Evolutionary conservation across 1,284 basidiomycete genomes (phyloP), one percentile per base, ranked within the genome.

Genomic region (Neonothopanus nambi): DNA sequence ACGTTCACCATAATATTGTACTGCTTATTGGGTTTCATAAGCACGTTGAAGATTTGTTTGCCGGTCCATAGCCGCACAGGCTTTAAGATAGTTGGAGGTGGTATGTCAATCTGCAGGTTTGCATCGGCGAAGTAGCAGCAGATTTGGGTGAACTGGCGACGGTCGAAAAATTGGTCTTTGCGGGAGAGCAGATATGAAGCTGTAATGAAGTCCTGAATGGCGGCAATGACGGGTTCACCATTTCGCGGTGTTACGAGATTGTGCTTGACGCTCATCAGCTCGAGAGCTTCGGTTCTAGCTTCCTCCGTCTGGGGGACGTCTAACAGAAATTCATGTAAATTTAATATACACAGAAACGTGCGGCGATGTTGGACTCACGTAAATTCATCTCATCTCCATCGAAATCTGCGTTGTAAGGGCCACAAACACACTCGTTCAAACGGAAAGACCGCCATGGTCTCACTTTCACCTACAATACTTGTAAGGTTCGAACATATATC

Each of bases 311-410:
- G 97, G 0, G 97, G 97, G 1, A 99, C 93, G 71, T 99, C 93
- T 95, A 63, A 17, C n/a, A n/a, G n/a, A n/a, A n/a, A 9, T 18
- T 47, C 43, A 21, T 57, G 49, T 15, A 40, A 11, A 42, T 8
- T 43, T 43, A 20, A 1, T 8, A 37, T 13, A 33, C 30, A 9
- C 30, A 12, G 6, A 8, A 38, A 17, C 17, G 46, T 12, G 49
- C 47, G 13, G 9, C 12, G 11, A 33, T 37, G 28, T 3, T 33
- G 3, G 30, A 77, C 91, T 61, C 64, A 94, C 93, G 95, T 65
- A 99, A 79, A 72, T 99, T 99, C 97, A 99, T 99, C 72, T 99
- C 97, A 69, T 99, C 97, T 59, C 97, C 97, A 68, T 99, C 97
- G 65, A 99, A 99, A 76, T 99, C 97, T 51, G 97, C 97, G 67